Evolutionary conservation across 495 filamentous ascomycete genomes (phyloP).

Genomic region (Daldinia concentrica): DNA sequence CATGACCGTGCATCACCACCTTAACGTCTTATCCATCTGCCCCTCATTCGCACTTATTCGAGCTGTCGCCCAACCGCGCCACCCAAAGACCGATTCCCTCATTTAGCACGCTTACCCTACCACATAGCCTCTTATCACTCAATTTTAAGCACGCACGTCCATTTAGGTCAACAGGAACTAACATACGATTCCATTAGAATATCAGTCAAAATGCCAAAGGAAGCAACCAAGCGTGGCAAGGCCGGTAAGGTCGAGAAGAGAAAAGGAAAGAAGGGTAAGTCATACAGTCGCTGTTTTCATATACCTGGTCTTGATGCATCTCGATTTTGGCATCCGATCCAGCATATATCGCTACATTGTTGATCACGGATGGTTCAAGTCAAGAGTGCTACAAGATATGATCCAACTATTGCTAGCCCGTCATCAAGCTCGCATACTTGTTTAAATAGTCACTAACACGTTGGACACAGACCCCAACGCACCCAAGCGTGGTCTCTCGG

Average conservation of each 20-base stretch:
- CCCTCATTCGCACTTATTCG: slow-evolving; percentile 33
- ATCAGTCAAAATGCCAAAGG: slow-evolving; percentile 57
- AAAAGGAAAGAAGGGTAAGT: slow-evolving; percentile 62
- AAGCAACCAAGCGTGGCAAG: slow-evolving; percentile 56
- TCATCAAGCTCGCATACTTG: not conserved
- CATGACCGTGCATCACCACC: slow-evolving; percentile 31
- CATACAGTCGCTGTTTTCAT: not conserved
- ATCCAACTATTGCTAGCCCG: too few species aligned
- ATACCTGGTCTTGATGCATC: slow-evolving; percentile 1
- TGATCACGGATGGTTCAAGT: too few species aligned
- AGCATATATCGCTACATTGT: too few species aligned
- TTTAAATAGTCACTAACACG: slow-evolving; percentile 10
- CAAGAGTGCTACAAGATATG: too few species aligned
- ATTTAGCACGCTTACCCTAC: not conserved
- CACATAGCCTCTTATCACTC: not conserved
- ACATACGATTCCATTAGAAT: slow-evolving; percentile 28
- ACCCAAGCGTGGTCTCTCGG: slow-evolving; percentile 98
- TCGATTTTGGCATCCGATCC: not conserved
- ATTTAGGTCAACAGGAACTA: slow-evolving; percentile 26
- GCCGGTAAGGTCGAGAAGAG: slow-evolving; percentile 56
- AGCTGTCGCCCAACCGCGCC: slow-evolving; percentile 20
- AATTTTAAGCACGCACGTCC: not conserved
- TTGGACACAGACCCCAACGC: slow-evolving; percentile 85
- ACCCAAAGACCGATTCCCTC: slow-evolving; percentile 4
- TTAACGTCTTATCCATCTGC: slow-evolving; percentile 28